phyloP scores from a whole-genome alignment of 768 basidiomycete species.

The Trametes gibbosa region DNA sequence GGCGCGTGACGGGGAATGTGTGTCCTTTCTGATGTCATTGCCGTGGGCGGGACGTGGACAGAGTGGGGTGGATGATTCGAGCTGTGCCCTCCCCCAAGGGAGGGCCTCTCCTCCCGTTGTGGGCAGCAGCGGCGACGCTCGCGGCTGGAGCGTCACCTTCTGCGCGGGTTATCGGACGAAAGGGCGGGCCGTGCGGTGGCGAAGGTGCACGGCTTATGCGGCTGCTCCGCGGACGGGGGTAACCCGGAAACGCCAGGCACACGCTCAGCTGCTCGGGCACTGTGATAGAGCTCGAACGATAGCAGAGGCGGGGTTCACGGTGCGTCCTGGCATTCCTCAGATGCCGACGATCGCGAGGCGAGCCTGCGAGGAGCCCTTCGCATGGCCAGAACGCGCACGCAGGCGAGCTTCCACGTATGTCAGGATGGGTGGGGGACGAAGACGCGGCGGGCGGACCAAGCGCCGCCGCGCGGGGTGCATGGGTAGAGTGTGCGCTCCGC shows the following conservation, averaged over 20 bases:
- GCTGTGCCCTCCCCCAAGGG: no score
- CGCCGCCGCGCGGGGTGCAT: neutral
- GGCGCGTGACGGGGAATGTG: slow-evolving; percentile 4
- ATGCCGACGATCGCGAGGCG: slow-evolving; percentile 2
- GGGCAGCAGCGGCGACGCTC: no score
- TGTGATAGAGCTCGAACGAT: slow-evolving; percentile 1
- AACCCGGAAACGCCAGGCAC: slow-evolving; percentile 3
- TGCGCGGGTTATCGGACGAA: neutral
- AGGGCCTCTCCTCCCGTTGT: no score
- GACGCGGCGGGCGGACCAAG: neutral
- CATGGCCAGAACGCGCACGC: neutral
- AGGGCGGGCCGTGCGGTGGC: neutral
- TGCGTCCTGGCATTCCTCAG: neutral
- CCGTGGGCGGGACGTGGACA: neutral
- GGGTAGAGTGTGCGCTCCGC: neutral
- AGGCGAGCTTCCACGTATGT: neutral
- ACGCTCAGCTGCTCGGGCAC: neutral
- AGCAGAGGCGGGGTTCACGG: neutral
- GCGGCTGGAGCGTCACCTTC: neutral
- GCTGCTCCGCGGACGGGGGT: neutral
- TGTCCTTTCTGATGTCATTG: slow-evolving; percentile 7
- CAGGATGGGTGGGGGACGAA: neutral
- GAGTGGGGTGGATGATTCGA: no score
- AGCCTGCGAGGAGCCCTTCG: neutral
- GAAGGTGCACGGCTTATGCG: no score